Conservation (phyloP, 1,139 yeast species). For the Candida sp. region DNA sequence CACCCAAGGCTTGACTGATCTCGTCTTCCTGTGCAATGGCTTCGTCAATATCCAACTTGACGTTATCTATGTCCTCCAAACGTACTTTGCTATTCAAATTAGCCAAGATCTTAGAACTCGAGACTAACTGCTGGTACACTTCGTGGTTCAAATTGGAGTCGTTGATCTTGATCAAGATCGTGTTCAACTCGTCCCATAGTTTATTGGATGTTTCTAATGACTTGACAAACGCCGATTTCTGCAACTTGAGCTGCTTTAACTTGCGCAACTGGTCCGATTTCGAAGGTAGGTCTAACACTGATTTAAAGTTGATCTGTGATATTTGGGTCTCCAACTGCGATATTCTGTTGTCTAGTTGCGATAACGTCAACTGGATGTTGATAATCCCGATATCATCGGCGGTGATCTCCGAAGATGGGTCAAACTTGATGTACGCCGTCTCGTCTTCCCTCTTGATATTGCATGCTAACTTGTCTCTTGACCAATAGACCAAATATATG, state of each 20-base stretch:
- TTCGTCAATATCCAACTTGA: slow-evolving; percentile 46
- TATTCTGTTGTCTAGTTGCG: slow-evolving; percentile 22
- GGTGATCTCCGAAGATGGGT: slow-evolving; percentile 17
- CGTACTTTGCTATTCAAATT: slow-evolving; percentile 34
- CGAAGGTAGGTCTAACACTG: slow-evolving; percentile 11
- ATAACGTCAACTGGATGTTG: slow-evolving; percentile 25
- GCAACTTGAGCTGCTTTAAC: slow-evolving; percentile 10
- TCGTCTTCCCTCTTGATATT: slow-evolving; percentile 12
- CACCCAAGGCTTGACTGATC: slow-evolving; percentile 36
- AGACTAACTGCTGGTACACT: slow-evolving; percentile 36
- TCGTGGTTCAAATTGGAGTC: slow-evolving; percentile 49
- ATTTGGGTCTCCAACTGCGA: slow-evolving; percentile 25
- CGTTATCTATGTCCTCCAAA: slow-evolving; percentile 33
- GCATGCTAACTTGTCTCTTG: slow-evolving; percentile 25
- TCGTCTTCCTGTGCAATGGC: slow-evolving; percentile 37
- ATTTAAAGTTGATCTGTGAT: slow-evolving; percentile 22
- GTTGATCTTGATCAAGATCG: slow-evolving; percentile 47
- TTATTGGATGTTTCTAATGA: slow-evolving; percentile 33
- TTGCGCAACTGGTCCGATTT: slow-evolving; percentile 11
- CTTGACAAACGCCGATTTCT: slow-evolving; percentile 24
- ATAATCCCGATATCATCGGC: slow-evolving; percentile 36
- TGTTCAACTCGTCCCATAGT: slow-evolving; percentile 39
- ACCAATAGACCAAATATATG: slow-evolving; percentile 27
- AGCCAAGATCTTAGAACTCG: slow-evolving; percentile 37
- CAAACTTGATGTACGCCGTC: slow-evolving; percentile 27